phyloP scores from a whole-genome alignment of 768 basidiomycete species.

The Mycena pura region DNA sequence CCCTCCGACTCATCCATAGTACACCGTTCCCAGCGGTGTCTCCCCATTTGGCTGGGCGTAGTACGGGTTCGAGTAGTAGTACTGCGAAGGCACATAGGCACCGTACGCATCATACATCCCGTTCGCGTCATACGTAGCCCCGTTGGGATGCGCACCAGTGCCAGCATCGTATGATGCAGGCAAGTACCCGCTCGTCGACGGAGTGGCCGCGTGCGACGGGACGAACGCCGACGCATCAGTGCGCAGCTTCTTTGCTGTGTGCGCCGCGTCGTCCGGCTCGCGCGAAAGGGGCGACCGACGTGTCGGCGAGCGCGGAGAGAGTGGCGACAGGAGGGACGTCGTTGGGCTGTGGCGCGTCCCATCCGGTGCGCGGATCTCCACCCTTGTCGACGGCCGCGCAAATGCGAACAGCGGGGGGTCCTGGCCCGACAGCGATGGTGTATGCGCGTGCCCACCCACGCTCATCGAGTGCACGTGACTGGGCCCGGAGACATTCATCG shows the following conservation, averaged over 20 bases:
- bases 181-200: neutral
- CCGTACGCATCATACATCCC: neutral
- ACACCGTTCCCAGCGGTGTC: constrained; percentile 57
- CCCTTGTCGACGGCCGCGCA: constrained; percentile 17
- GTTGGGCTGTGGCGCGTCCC: neutral
- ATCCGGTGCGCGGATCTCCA: constrained; percentile 25
- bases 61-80: constrained; percentile 67
- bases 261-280: neutral
- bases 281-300: constrained; percentile 43
- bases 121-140: neutral
- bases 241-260: constrained; percentile 46
- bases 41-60: constrained; percentile 57
- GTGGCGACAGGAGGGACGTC: neutral
- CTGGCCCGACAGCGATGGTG: constrained; percentile 1
- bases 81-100: constrained; percentile 43
- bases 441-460: constrained; percentile 1
- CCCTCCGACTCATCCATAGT: constrained; percentile 54
- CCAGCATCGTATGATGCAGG: neutral
- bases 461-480: constrained; percentile 30
- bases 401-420: constrained; percentile 23
- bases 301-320: constrained; percentile 26
- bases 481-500: constrained; percentile 54
- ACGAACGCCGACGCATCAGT: constrained; percentile 59
- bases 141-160: neutral
- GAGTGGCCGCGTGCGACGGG: constrained; percentile 39